Conservation (phyloP, 805 yeast species). For the Wickerhamiella hasegawae region DNA sequence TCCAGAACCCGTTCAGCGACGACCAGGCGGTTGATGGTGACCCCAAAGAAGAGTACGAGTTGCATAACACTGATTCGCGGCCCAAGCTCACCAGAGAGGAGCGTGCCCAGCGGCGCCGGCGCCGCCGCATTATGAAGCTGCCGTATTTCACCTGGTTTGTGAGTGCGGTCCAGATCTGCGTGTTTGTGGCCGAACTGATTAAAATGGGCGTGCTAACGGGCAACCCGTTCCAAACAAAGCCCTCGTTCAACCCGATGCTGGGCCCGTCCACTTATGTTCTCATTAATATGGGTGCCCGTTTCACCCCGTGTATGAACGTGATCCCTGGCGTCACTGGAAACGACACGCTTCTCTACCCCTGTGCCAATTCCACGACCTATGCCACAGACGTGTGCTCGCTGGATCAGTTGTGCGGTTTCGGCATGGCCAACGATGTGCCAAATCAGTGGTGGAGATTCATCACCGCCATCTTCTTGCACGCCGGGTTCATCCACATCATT, state of each 20-base stretch:
- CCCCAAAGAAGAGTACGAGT: no score
- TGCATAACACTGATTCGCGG: no score
- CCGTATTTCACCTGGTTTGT: slow-evolving; percentile 21
- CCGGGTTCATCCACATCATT: slow-evolving; percentile 53
- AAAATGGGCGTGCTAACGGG: slow-evolving; percentile 46
- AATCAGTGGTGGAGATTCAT: slow-evolving; percentile 56
- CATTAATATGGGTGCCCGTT: slow-evolving; percentile 56
- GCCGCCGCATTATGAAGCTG: background rate
- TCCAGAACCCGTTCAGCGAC: no score
- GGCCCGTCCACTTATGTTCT: slow-evolving; percentile 57
- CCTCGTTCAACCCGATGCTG: slow-evolving; percentile 62
- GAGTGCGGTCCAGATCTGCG: slow-evolving; percentile 27
- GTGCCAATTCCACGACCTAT: slow-evolving; percentile 46
- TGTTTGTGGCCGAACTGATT: slow-evolving; percentile 46
- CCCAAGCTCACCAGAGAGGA: no score
- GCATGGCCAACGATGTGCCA: slow-evolving; percentile 28
- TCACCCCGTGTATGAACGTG: slow-evolving; percentile 51
- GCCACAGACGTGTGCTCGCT: slow-evolving; percentile 42
- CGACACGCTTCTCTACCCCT: slow-evolving; percentile 36
- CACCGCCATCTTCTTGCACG: slow-evolving; percentile 58
- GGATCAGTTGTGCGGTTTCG: slow-evolving; percentile 43
- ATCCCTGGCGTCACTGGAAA: slow-evolving; percentile 35
- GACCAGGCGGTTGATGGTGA: no score
- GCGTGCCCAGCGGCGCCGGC: background rate
- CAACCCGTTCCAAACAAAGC: slow-evolving; percentile 47